Percentiles rank a stretch among this genome's conserved stretches.
Evolutionary conservation across 371 early-diverging fungal species (phyloP).

Genomic region (Dinochytrium kinnereticum): DNA sequence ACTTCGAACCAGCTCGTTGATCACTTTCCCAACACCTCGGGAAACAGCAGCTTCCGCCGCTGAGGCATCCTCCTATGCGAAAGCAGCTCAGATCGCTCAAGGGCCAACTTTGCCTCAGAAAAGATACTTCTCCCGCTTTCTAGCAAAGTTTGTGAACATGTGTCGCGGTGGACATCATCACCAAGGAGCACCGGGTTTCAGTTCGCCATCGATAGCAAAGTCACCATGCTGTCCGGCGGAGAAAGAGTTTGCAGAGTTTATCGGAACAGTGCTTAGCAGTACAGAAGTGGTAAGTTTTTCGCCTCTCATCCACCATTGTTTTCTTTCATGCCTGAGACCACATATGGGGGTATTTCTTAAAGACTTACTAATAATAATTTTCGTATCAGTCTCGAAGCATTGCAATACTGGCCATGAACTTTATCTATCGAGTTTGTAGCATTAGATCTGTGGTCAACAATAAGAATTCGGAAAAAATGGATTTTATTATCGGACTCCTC

Average conservation of each 20-base stretch:
- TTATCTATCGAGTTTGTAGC: constrained; percentile 15
- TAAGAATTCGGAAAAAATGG: constrained; percentile 16
- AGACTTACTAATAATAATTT: not conserved
- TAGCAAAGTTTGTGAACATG: not conserved
- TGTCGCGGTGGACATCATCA: constrained; percentile 10
- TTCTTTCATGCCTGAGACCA: not conserved
- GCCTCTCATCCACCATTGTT: not conserved
- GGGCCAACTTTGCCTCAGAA: constrained; percentile 15
- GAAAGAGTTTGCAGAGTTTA: constrained; percentile 14
- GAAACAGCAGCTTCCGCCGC: not conserved
- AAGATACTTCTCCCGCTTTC: constrained; percentile 20
- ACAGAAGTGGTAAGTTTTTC: constrained; percentile 30
- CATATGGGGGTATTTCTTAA: not conserved
- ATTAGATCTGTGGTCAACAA: not conserved
- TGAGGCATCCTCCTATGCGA: not conserved
- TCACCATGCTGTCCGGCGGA: not conserved
- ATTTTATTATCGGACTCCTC: constrained; percentile 27
- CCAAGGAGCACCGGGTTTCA: not conserved
- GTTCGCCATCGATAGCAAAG: not conserved
- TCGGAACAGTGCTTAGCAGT: constrained; percentile 29
- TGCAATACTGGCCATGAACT: constrained; percentile 20
- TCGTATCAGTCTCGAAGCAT: constrained; percentile 30
- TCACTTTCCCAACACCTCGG: not conserved
- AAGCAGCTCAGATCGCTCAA: not conserved
- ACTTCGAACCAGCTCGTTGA: not conserved